Evolutionary conservation across 495 filamentous ascomycete genomes (phyloP), one percentile per base, ranked within the genome.

Genomic region (Trichoderma virens): DNA sequence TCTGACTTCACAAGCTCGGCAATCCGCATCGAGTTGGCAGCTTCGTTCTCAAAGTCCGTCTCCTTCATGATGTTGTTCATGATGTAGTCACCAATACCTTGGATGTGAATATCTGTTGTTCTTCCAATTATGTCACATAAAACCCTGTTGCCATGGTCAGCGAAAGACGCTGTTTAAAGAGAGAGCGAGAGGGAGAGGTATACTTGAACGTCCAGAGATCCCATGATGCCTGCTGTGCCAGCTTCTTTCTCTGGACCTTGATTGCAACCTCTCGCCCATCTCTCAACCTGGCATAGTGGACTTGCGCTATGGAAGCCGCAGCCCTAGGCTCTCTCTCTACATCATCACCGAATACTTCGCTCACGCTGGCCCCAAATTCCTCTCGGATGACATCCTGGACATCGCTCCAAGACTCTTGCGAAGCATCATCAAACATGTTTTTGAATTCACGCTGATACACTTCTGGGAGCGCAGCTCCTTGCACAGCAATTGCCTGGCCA

Each of bases 401-500:
- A 20, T 92, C 89, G 70, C 80, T 80, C 92, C 90, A 96, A n/a
- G 78, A 77, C 71, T 97, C 95, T 82, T 97, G 93, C 28, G 93
- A 91, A 60, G 94, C 94, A 79, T 98, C 94, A 70, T 97, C 94
- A 74, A 98, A 98, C 91, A 98, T 97, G 65, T 86, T 83, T 41
- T 89, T 81, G 70, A 98, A 98, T 90, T 96, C 97, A 65, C 85
- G 83, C 80, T 96, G 92, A 70, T 97, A 97, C 73, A 96, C 91
- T 5, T 91, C 89, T 11, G 94, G 94, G 60, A 98, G 74, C 45
- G 97, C 86, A 2, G 92, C 93, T 62, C 89, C 91, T 79, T 98
- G 94, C 93, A 97, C 97, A 30, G 93, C 94, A 64, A 98, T 92
- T 7, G 94, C 94, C 80, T 98, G 94, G 2, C 94, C 94, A 64